Evolutionary conservation across 164 flowering plant species (phyloP).

Genomic region (Cinnamomum chago): DNA sequence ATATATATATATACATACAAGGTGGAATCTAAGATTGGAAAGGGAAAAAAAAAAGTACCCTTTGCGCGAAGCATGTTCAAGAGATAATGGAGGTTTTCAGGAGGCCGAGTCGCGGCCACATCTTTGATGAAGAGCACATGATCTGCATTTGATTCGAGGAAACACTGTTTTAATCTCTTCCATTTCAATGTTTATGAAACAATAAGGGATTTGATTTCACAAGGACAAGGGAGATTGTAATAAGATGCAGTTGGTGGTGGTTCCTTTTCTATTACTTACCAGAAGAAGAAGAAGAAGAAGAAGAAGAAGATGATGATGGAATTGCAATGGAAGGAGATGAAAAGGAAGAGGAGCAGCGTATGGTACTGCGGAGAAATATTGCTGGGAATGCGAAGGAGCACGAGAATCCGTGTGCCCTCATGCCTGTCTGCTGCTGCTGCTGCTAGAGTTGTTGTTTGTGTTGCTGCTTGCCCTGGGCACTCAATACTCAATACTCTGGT

Average conservation of each 20-base stretch:
- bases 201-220: neutral
- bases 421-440: neutral
- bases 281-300: slow-evolving; percentile 20
- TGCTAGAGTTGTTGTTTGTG: too few species aligned
- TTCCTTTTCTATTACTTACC: slow-evolving; percentile 11
- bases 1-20: too few species aligned
- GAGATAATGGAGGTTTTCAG: slow-evolving; percentile 54
- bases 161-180: neutral
- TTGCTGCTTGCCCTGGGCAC: too few species aligned
- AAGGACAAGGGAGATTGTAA: neutral
- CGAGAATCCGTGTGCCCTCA: slow-evolving; percentile 29
- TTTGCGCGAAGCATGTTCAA: slow-evolving; percentile 62
- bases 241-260: neutral
- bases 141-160: slow-evolving; percentile 37
- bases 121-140: slow-evolving; percentile 70
- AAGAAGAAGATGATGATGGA: slow-evolving; percentile 2
- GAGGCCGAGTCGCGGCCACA: slow-evolving; percentile 63
- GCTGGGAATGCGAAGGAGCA: slow-evolving; percentile 25
- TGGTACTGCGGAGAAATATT: slow-evolving; percentile 22
- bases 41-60: slow-evolving; percentile 45
- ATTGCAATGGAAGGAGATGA: neutral
- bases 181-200: neutral
- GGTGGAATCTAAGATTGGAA: too few species aligned
- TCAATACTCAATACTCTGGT: too few species aligned
- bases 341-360: slow-evolving; percentile 23